Evolutionary conservation across 2,329 filamentous ascomycete genomes (phyloP).

Genomic region (Aspergillus terreus): DNA sequence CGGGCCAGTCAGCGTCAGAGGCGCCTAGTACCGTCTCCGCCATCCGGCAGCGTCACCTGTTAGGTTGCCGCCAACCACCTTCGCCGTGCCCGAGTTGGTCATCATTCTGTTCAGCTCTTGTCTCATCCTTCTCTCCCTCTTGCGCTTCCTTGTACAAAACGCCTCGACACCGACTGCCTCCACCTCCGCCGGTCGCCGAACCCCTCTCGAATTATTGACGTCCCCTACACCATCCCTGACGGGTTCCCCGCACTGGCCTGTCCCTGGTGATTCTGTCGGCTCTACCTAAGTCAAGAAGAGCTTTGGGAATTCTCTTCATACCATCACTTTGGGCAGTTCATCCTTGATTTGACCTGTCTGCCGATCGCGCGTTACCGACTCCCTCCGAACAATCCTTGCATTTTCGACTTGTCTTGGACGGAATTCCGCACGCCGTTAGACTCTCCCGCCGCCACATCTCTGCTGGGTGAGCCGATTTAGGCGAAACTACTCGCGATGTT

Average conservation of each 20-base stretch:
- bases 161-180: too few species aligned
- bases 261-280: background rate
- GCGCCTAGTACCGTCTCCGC: conserved; percentile 8
- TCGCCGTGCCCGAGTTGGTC: background rate
- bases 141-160: background rate
- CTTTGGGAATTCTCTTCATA: background rate
- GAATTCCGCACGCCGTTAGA: too few species aligned
- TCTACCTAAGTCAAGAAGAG: background rate
- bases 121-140: background rate
- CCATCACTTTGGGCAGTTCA: background rate
- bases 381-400: too few species aligned
- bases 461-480: conserved; percentile 6
- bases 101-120: background rate
- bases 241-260: background rate
- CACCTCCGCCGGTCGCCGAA: too few species aligned
- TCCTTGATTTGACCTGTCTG: background rate
- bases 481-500: conserved; percentile 45
- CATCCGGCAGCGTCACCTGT: conserved; percentile 12
- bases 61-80: conserved; percentile 16
- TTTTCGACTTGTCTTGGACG: too few species aligned
- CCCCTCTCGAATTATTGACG: too few species aligned
- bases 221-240: background rate
- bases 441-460: background rate
- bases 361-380: too few species aligned
- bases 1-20: conserved; percentile 12